Evolutionary conservation across 106 monocot species (phyloP).

Genomic region (Allium cepa): DNA sequence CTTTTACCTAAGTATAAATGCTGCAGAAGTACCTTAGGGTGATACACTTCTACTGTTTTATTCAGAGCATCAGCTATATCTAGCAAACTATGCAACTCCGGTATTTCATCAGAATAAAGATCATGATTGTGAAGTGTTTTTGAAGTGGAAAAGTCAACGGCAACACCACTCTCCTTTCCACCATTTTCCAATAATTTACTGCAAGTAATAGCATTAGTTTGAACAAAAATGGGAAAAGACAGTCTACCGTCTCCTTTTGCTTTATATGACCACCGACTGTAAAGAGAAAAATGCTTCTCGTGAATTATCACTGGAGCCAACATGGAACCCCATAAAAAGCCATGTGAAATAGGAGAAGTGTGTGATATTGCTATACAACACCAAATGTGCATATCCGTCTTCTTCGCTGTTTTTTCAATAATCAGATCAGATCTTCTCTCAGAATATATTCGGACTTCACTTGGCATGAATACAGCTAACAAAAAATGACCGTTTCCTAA

Average conservation of each 20-base stretch:
- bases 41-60: conserved; percentile 48
- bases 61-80: conserved; percentile 37
- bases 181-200: conserved; percentile 7
- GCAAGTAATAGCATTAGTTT: conserved; percentile 8
- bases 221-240: conserved; percentile 12
- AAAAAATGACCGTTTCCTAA: conserved; percentile 79
- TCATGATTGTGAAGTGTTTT: conserved; percentile 6
- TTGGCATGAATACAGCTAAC: conserved; percentile 70
- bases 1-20: conserved; percentile 72
- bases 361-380: conserved; percentile 48
- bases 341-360: conserved; percentile 26
- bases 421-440: conserved; percentile 36
- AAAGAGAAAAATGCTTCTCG: conserved; percentile 66
- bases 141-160: conserved; percentile 1
- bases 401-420: conserved; percentile 14
- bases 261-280: conserved; percentile 49
- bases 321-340: conserved; percentile 80
- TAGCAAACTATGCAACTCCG: conserved; percentile 24
- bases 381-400: conserved; percentile 41
- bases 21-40: conserved; percentile 63
- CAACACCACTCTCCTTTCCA: conserved; percentile 4
- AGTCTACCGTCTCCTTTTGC: conserved; percentile 12
- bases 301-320: conserved; percentile 65
- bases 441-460: conserved; percentile 66
- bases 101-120: conserved; percentile 10